Evolutionary conservation across 176 grass and related monocot species (phyloP).

Genomic region (Oryza nivara): DNA sequence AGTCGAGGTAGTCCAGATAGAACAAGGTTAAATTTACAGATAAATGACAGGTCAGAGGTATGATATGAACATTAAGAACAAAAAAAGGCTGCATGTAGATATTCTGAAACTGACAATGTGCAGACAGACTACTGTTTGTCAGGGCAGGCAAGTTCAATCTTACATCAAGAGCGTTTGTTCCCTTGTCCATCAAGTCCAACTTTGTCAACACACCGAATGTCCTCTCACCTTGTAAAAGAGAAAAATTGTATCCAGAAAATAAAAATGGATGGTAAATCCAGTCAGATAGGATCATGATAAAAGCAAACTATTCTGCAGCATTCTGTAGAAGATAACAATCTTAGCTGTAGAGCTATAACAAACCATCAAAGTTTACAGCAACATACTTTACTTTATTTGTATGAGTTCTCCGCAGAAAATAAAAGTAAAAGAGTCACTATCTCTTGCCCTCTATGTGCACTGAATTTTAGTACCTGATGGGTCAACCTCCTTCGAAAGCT

Average conservation of each 20-base stretch:
- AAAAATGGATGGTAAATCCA: background rate
- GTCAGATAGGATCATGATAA: background rate
- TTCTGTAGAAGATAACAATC: slow-evolving; percentile 10
- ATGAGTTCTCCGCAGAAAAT: background rate
- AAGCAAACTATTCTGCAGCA: background rate
- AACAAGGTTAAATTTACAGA: background rate
- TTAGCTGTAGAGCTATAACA: background rate
- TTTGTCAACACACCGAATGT: slow-evolving; percentile 92
- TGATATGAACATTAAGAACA: slow-evolving; percentile 9
- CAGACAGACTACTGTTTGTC: slow-evolving; percentile 15
- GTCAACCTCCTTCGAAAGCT: slow-evolving; percentile 53
- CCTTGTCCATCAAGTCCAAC: slow-evolving; percentile 87
- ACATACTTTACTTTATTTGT: slow-evolving; percentile 10
- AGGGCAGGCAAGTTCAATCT: slow-evolving; percentile 12
- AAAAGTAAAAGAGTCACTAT: background rate
- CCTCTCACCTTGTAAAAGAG: slow-evolving; percentile 65
- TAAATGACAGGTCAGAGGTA: background rate
- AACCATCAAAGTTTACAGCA: slow-evolving; percentile 6
- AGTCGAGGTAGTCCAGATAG: slow-evolving; percentile 13
- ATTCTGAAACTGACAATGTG: background rate
- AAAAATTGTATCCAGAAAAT: background rate
- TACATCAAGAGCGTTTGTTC: slow-evolving; percentile 88
- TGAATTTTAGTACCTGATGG: slow-evolving; percentile 44
- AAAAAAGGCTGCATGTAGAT: slow-evolving; percentile 2
- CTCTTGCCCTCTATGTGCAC: background rate